These are phyloP conservation scores for Termitomyces sp. DNA, from an alignment of 768 basidiomycete species.

Conservation along the genomic window DNA sequence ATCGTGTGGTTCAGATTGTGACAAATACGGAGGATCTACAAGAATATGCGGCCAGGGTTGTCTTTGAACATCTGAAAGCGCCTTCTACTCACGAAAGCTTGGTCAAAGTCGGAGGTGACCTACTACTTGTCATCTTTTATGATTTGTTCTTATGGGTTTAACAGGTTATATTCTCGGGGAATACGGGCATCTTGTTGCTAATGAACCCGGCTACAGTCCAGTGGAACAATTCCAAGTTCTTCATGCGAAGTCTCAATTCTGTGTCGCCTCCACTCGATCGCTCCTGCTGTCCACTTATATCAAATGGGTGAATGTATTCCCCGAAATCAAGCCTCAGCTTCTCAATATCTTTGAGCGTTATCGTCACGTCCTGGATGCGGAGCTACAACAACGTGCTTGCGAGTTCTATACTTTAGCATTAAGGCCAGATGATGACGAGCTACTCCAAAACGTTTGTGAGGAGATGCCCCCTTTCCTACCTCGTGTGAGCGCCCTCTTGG, in stretches of 20 bases:
- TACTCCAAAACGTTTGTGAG: slow-evolving; percentile 92
- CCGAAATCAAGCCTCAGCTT: slow-evolving; percentile 94
- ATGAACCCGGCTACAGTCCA: slow-evolving; percentile 90
- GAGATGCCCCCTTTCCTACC: slow-evolving; percentile 99
- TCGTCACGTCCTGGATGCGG: slow-evolving; percentile 94
- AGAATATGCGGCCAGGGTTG: slow-evolving; percentile 89
- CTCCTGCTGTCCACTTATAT: slow-evolving; percentile 95
- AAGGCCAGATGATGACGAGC: slow-evolving; percentile 83
- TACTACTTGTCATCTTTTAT: background rate
- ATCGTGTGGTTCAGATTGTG: slow-evolving; percentile 96
- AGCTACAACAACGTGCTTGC: slow-evolving; percentile 97
- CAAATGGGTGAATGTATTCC: slow-evolving; percentile 99
- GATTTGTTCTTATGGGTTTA: slow-evolving; percentile 2
- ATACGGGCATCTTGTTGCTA: slow-evolving; percentile 96
- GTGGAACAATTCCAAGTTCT: slow-evolving; percentile 90
- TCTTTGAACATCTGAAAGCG: slow-evolving; percentile 83
- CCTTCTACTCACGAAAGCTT: slow-evolving; percentile 89
- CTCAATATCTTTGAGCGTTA: slow-evolving; percentile 95
- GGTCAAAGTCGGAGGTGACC: slow-evolving; percentile 90
- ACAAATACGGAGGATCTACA: slow-evolving; percentile 98
- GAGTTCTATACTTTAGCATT: slow-evolving; percentile 90
- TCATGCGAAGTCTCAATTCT: slow-evolving; percentile 94
- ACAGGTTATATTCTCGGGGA: slow-evolving; percentile 94
- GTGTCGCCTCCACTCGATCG: slow-evolving; percentile 86
- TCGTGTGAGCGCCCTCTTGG: slow-evolving; percentile 85